A percentile compares a stretch with the other conserved stretches of the same genome.
phyloP scores from a whole-genome alignment of 352 stramenopile species.

The Aphanomyces astaci region DNA sequence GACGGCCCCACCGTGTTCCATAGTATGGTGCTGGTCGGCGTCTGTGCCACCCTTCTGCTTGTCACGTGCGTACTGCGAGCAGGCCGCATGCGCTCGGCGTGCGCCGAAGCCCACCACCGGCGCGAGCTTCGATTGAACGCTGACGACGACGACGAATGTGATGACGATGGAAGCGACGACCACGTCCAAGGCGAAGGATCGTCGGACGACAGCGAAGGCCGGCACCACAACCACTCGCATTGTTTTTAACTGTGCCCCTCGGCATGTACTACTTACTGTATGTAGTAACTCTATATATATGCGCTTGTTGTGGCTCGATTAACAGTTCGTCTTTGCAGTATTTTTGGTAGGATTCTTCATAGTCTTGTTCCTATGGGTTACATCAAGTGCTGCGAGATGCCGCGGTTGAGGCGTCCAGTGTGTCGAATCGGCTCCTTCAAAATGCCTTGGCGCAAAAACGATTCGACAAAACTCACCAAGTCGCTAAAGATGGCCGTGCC shows the following conservation, averaged over 20 bases:
- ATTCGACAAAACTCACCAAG: slow-evolving; percentile 67
- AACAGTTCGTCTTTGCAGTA: too few species aligned
- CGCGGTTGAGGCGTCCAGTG: not conserved
- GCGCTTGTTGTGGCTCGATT: not conserved
- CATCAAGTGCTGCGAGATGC: slow-evolving; percentile 11
- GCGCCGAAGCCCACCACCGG: not conserved
- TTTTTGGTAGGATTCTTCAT: too few species aligned
- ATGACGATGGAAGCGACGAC: not conserved
- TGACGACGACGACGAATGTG: not conserved
- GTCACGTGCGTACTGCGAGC: not conserved
- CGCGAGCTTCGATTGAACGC: not conserved
- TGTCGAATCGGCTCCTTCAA: slow-evolving; percentile 42
- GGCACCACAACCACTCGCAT: not conserved
- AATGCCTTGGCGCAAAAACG: slow-evolving; percentile 60
- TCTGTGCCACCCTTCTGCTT: not conserved
- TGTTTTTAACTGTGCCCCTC: not conserved
- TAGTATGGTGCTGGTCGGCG: not conserved
- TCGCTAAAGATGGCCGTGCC: slow-evolving; percentile 49
- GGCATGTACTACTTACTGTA: not conserved
- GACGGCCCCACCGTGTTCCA: slow-evolving; percentile 27
- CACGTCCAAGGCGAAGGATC: too few species aligned
- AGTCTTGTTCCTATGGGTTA: not conserved
- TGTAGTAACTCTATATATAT: not conserved
- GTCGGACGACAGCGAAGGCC: too few species aligned
- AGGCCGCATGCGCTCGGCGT: not conserved